These are phyloP conservation scores for Rhodotorula sp. DNA, from an alignment of 1,284 basidiomycete species.

Conservation along the genomic window DNA sequence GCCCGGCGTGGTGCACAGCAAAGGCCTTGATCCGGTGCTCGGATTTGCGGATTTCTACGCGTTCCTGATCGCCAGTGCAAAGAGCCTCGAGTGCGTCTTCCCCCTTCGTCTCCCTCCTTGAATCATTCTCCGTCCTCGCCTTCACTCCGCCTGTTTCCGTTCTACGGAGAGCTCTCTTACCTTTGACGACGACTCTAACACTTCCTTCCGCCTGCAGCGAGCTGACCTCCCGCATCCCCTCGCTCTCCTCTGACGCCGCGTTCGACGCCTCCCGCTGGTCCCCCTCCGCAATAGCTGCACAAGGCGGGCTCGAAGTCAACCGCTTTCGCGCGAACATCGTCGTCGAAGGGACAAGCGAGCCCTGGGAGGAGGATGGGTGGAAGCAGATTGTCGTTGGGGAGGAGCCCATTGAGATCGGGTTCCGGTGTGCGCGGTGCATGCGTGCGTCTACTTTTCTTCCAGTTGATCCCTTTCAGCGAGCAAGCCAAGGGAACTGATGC, in stretches of 20 bases:
- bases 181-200: too few species aligned
- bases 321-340: constrained; percentile 32
- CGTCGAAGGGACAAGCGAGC: constrained; percentile 10
- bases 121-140: not conserved
- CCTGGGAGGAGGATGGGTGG: constrained; percentile 34
- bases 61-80: constrained; percentile 17
- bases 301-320: constrained; percentile 14
- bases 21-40: constrained; percentile 15
- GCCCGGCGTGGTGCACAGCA: constrained; percentile 26
- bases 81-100: constrained; percentile 14
- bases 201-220: constrained; percentile 6
- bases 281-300: not conserved
- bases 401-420: constrained; percentile 20
- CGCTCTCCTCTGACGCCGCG: not conserved
- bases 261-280: constrained; percentile 15
- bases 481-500: too few species aligned
- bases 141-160: not conserved
- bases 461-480: not conserved
- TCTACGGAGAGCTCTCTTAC: too few species aligned
- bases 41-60: constrained; percentile 30
- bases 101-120: too few species aligned
- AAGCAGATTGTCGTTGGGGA: constrained; percentile 19
- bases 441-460: not conserved
- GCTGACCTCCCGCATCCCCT: constrained; percentile 16
- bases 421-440: constrained; percentile 23